Evolutionary conservation across 1,139 yeast genomes (phyloP).

Genomic region (Suhomyces taliae): DNA sequence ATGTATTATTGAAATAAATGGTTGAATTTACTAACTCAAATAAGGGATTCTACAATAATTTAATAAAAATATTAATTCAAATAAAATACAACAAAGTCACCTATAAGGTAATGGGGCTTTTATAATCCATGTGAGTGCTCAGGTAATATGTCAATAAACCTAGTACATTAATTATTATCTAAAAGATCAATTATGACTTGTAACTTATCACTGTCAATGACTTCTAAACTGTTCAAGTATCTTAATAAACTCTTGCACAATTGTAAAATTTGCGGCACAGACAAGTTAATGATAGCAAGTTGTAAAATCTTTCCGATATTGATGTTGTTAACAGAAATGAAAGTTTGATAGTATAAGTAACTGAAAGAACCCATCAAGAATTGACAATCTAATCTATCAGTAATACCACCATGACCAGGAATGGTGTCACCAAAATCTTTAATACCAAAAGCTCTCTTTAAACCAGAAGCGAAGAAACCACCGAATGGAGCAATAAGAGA

Average conservation of each 20-base stretch:
- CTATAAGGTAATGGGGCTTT: neutral
- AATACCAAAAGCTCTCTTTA: slow-evolving; percentile 94
- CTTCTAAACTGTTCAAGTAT: slow-evolving; percentile 59
- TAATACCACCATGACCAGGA: slow-evolving; percentile 98
- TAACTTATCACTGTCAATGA: slow-evolving; percentile 37
- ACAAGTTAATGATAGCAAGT: slow-evolving; percentile 69
- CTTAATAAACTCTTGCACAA: slow-evolving; percentile 62
- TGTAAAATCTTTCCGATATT: slow-evolving; percentile 75
- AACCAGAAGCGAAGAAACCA: slow-evolving; percentile 95
- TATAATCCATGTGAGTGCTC: too few relatives aligned
- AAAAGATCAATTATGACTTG: slow-evolving; percentile 28
- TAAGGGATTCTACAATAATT: neutral
- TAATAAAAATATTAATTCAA: neutral
- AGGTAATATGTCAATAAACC: neutral
- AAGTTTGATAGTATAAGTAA: slow-evolving; percentile 88
- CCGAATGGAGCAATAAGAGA: slow-evolving; percentile 98
- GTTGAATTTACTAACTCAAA: too few relatives aligned
- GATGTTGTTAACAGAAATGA: slow-evolving; percentile 71
- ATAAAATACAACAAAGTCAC: neutral
- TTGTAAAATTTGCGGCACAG: slow-evolving; percentile 63
- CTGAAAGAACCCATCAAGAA: slow-evolving; percentile 96
- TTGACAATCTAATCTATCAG: slow-evolving; percentile 97
- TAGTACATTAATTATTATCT: slow-evolving; percentile 13
- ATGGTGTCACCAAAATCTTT: slow-evolving; percentile 91
- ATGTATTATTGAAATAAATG: too few relatives aligned